These are phyloP conservation scores for Termitomyces sp. DNA, from an alignment of 768 basidiomycete genomes.

Conservation along the genomic window DNA sequence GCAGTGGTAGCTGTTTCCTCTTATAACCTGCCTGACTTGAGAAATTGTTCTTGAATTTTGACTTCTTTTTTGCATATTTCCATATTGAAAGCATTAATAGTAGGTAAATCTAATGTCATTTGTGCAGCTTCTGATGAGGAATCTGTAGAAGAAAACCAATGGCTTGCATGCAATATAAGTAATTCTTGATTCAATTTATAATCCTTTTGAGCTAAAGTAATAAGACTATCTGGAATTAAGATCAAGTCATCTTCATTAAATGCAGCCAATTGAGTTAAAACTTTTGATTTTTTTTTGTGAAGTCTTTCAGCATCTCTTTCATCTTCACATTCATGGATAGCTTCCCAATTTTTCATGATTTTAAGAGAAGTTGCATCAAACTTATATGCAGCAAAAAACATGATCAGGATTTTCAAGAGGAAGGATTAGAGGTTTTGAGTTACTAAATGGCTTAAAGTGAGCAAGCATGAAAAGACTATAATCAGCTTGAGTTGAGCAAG, in stretches of 20 bases:
- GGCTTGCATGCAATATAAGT: not conserved
- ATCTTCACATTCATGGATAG: conserved; percentile 16
- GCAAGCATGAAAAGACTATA: not conserved
- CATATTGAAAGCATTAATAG: no score
- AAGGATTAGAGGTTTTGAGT: not conserved
- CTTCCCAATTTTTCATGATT: not conserved
- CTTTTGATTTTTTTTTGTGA: conserved; percentile 3
- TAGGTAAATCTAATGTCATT: no score
- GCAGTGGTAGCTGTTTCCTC: no score
- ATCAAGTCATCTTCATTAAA: not conserved
- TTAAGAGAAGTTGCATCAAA: not conserved
- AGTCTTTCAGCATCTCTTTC: conserved; percentile 26
- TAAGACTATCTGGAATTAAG: not conserved
- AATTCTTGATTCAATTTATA: not conserved
- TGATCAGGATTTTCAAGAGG: not conserved
- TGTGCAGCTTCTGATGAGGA: no score
- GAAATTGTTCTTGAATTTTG: no score
- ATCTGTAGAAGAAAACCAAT: not conserved
- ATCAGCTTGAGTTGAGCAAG: not conserved
- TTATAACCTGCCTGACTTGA: no score
- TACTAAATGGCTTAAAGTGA: not conserved
- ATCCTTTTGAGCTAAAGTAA: not conserved
- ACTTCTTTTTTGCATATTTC: no score
- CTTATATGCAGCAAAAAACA: not conserved
- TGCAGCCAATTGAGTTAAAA: not conserved